A percentile compares a stretch with the other conserved stretches of the same genome.
These are phyloP conservation scores for Eimeria tenella DNA, from an alignment of 169 alveolate genomes.

Conservation along the genomic window DNA sequence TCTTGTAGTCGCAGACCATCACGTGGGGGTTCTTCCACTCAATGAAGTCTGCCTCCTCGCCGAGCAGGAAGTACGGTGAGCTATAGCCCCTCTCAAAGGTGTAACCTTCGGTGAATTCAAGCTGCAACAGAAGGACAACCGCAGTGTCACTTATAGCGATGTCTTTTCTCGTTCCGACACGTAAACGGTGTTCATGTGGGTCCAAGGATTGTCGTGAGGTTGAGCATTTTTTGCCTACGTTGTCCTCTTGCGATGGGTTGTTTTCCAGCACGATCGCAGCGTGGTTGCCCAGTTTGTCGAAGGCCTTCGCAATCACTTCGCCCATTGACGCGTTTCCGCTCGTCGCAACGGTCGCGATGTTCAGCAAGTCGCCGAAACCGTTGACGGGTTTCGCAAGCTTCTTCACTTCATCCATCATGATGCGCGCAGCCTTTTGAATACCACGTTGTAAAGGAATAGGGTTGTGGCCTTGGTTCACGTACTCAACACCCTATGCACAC, in stretches of 20 bases:
- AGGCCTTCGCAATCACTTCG: constrained; percentile 90
- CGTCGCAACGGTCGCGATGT: constrained; percentile 93
- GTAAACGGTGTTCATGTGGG: not conserved
- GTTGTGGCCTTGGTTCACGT: constrained; percentile 92
- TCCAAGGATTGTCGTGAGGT: too few species aligned
- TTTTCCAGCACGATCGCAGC: constrained; percentile 92
- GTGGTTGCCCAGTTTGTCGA: constrained; percentile 91
- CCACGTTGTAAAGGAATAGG: constrained; percentile 92
- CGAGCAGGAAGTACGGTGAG: constrained; percentile 91
- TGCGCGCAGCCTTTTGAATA: constrained; percentile 89
- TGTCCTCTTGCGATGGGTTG: constrained; percentile 92
- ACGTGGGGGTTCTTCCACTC: constrained; percentile 89
- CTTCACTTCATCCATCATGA: constrained; percentile 89
- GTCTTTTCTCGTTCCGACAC: not conserved
- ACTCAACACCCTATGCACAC: constrained; percentile 87
- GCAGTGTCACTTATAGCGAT: not conserved
- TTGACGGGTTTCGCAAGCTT: constrained; percentile 89
- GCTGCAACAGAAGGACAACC: constrained; percentile 71
- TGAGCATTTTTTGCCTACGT: constrained; percentile 23
- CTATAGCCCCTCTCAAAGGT: constrained; percentile 92
- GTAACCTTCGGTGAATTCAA: constrained; percentile 92
- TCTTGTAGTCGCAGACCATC: constrained; percentile 89
- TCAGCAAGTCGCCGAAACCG: constrained; percentile 88
- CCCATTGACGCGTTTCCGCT: constrained; percentile 92
- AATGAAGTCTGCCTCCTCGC: constrained; percentile 90